Evolutionary conservation across 1,284 basidiomycete species (phyloP).

Genomic region (Tilletia caries): DNA sequence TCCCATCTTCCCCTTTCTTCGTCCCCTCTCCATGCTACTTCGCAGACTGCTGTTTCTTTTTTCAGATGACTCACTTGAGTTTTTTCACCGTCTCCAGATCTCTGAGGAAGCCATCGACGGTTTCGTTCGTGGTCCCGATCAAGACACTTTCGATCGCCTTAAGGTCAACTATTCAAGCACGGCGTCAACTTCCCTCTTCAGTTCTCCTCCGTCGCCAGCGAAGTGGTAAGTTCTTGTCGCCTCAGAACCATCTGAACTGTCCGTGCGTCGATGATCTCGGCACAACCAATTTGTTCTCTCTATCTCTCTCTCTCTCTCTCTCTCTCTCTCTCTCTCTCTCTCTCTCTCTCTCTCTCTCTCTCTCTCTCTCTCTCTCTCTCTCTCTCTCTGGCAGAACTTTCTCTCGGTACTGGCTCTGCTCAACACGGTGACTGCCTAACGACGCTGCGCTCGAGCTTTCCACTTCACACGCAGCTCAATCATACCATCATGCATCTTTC

Average conservation of each 20-base stretch:
- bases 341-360: no score
- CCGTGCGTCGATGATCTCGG: neutral
- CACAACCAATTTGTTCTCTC: neutral
- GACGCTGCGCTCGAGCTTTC: no score
- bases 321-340: no score
- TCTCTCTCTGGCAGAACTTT: no score
- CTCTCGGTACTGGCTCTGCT: conserved; percentile 40
- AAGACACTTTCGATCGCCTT: conserved; percentile 20
- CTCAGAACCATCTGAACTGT: no score
- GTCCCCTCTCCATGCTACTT: no score
- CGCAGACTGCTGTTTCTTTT: no score
- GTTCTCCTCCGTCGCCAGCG: conserved; percentile 29
- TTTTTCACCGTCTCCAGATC: conserved; percentile 4
- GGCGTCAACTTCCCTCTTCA: conserved; percentile 42
- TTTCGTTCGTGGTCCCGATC: conserved; percentile 27
- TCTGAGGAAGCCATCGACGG: conserved; percentile 25
- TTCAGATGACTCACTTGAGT: neutral
- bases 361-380: no score
- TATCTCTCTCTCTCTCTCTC: no score
- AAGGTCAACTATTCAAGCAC: conserved; percentile 34
- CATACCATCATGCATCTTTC: no score
- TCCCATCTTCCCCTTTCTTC: no score
- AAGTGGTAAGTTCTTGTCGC: conserved; percentile 32
- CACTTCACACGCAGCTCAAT: no score
- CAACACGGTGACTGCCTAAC: conserved; percentile 44